Base-by-base conservation (phyloP, 2,329 filamentous ascomycete genomes). In the Lachnellula willkommii region DNA sequence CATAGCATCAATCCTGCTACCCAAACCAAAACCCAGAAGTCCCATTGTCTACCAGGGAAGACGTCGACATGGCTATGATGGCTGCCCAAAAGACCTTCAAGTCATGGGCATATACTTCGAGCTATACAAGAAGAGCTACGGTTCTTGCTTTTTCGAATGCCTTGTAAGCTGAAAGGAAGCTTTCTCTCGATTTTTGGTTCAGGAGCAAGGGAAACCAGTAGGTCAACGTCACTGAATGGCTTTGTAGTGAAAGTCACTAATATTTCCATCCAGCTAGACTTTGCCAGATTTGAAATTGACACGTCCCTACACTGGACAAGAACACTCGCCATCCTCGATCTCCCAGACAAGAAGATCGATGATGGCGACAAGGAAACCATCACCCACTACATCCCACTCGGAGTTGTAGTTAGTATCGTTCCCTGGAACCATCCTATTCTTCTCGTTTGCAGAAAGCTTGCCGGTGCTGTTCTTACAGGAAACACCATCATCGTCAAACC, bases 401-500 rank as follows among this genome's bases (percentile, higher is more conserved):
- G 47, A 3, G 72, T 78, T 2, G 71, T 74, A 3, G 78, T 73
- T n/a, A 80, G 76, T 57, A 83, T 40, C 14, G 37, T 40, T n/a
- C 37, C 37, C 37, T 84, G 81, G 81, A 84, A 84, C 66, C 83
- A 76, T 60, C 75, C 75, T 2, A 57, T 77, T 28, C 71, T 75
- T 54, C 68, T 62, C 4, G 40, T 26, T 15, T 28, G 17, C 39
- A 70, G 77, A 43, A 83, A 83, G 65, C 72, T 79, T 26, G 71
- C 69, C 4, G 71, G 74, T 1, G 72, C 77, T 0, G 66, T 80
- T 5, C 67, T 79, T 22, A 78, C 78, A 0, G 78, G 77, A 26
- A 79, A 80, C 64, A 68, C 72, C n/a, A 69, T 82, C 20, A 80
- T 82, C 60, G 73, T 82, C 58, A 80, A 80, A 65, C 5, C 91